These are phyloP conservation scores for Cyclospora cayetanensis DNA, from an alignment of 169 alveolate genomes.

Conservation along the genomic window DNA sequence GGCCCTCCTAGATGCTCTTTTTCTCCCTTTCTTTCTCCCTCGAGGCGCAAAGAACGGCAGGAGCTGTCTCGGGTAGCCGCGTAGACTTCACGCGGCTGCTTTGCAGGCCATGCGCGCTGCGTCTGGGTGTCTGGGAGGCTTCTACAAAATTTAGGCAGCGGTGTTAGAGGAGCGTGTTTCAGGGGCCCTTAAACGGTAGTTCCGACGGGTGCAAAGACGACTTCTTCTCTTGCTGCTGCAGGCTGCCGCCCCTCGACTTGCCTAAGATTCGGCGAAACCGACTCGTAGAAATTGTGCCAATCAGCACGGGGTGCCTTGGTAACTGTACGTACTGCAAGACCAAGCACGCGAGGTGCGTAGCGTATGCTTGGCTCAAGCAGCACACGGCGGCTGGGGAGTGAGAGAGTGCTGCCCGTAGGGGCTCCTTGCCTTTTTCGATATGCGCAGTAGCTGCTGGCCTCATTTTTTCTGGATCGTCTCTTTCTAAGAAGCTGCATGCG, in stretches of 20 bases:
- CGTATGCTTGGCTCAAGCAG: background rate
- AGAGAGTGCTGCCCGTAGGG: background rate
- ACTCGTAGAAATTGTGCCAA: constrained; percentile 94
- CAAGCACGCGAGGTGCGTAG: constrained; percentile 89
- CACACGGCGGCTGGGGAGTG: background rate
- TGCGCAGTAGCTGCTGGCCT: background rate
- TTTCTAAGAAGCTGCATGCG: too few species aligned
- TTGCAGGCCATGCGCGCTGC: too few species aligned
- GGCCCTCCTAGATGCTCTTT: too few species aligned
- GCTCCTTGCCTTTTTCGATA: background rate
- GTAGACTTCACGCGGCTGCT: too few species aligned
- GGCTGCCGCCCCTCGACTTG: constrained; percentile 93
- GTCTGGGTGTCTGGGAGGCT: too few species aligned
- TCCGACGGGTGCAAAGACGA: too few species aligned
- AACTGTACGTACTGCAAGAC: constrained; percentile 99
- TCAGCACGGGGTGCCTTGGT: constrained; percentile 98
- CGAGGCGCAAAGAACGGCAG: too few species aligned
- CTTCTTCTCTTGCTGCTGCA: constrained; percentile 16
- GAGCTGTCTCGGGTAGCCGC: too few species aligned
- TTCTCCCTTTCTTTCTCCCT: background rate
- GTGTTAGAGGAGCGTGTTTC: too few species aligned
- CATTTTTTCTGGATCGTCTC: background rate
- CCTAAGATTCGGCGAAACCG: constrained; percentile 98
- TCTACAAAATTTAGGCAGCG: too few species aligned
- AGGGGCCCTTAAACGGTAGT: too few species aligned